Evolutionary conservation across 495 filamentous ascomycete species (phyloP), one percentile per base, ranked within the genome.

Genomic region (Wilcoxina mikolae): DNA sequence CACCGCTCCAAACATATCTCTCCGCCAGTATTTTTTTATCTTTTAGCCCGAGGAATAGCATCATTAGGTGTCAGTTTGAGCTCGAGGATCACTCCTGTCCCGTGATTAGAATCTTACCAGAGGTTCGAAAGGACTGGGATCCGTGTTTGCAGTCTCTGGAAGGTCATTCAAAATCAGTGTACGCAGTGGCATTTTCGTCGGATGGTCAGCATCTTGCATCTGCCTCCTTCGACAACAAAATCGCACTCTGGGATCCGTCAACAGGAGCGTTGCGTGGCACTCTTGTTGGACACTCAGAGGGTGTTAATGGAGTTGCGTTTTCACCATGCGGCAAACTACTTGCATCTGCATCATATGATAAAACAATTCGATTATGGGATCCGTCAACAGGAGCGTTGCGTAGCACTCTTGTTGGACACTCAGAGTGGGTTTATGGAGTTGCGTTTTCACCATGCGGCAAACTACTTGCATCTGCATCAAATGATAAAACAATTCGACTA

Each of bases 11-110:
- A 46, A 51, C 66, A 25, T 68, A 70, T 57, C 23, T 22, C 49
- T 62, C 60, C 35, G 58, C 62, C n/a, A n/a, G n/a, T n/a, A n/a
- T n/a, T n/a, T n/a, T n/a, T 11, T 61, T 70, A n/a, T 11, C 68
- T 0, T 71, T 70, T 42, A 57, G 54, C 28, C 69, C 65, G n/a
- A 51, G 20, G 9, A 31, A 12, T 4, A 70, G 67, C 48, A 28
- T 66, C 9, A 59, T 62, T 4, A 56, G 60, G 51, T 56, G 11
- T 22, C 28, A 49, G n/a, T 66, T 60, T 54, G 11, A 11, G 28
- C 64, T 60, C 51, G 11, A 11, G 28, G 20, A 42, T n/a, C 3
- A 38, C 1, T 53, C 54, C 3, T 45, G 52, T 1, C 12, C 1
- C 3, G 59, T 56, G 64, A 56, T 67, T 11, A 31, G 47, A 17